phyloP scores from a whole-genome alignment of 2,329 filamentous ascomycete species.

The Nothopassalora personata region DNA sequence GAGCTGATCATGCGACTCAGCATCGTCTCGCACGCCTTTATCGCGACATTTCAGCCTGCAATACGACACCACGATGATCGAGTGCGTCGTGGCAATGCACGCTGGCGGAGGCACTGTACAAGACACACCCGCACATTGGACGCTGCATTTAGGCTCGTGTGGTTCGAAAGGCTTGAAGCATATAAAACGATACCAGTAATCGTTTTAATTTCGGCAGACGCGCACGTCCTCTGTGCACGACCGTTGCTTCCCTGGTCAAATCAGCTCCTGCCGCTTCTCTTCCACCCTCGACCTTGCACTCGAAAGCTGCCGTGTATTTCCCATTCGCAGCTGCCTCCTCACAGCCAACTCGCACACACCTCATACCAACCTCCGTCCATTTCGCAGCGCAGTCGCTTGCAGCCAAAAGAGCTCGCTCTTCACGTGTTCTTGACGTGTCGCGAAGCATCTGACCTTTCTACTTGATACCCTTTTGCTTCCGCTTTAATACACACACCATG shows the following conservation, averaged over 20 bases:
- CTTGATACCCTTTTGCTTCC: not conserved
- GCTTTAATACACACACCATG: conserved; percentile 17
- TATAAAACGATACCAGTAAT: too few species aligned
- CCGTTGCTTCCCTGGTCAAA: not conserved
- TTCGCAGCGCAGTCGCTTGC: not conserved
- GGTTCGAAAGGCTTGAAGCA: too few species aligned
- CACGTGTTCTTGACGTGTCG: conserved; percentile 1
- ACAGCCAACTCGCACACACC: not conserved
- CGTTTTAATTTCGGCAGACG: too few species aligned
- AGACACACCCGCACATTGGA: not conserved
- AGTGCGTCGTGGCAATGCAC: not conserved
- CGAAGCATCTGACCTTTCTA: not conserved
- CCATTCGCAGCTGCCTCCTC: not conserved
- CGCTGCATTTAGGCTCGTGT: not conserved
- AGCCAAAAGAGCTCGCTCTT: not conserved
- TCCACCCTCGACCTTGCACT: not conserved
- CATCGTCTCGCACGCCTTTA: not conserved
- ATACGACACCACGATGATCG: not conserved
- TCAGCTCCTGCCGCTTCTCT: too few species aligned
- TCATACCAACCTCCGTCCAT: not conserved
- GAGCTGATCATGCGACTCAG: conserved; percentile 1
- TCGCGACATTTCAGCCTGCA: not conserved
- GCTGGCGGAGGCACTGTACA: not conserved
- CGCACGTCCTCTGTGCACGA: not conserved
- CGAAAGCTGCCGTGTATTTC: not conserved